phyloP scores from a whole-genome alignment of 78 protist species.

The Speleostelium caveatum region DNA sequence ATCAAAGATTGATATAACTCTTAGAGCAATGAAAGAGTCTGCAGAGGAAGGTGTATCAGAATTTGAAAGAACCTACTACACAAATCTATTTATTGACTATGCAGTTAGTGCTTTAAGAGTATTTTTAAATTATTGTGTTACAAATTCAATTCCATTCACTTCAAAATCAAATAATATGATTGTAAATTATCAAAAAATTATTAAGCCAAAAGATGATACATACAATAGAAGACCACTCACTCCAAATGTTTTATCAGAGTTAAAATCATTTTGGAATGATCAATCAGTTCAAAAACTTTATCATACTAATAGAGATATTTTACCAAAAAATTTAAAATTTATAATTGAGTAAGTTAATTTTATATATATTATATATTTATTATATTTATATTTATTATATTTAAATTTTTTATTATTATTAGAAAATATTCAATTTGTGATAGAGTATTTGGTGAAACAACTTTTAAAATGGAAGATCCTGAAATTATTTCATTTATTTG shows the following conservation, averaged over 20 bases:
- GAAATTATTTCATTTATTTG: conserved; percentile 26
- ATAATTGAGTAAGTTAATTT: conserved; percentile 32
- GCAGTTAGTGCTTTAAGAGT: conserved; percentile 29
- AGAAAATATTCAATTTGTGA: conserved; percentile 43
- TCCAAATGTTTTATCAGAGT: neutral
- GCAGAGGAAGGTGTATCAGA: conserved; percentile 14
- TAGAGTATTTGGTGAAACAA: conserved; percentile 48
- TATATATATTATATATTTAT: too few relatives aligned
- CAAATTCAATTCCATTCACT: neutral
- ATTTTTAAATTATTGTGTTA: neutral
- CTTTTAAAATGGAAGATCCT: conserved; percentile 26
- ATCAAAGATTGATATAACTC: conserved; percentile 23
- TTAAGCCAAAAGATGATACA: conserved; percentile 36
- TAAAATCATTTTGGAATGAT: conserved; percentile 56
- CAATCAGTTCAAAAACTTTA: conserved; percentile 3
- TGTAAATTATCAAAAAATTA: neutral
- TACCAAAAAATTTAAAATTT: conserved; percentile 2
- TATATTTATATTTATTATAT: too few relatives aligned
- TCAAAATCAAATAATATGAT: neutral
- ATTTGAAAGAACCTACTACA: conserved; percentile 8
- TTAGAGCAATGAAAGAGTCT: conserved; percentile 4
- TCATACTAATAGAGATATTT: neutral
- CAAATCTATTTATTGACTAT: conserved; percentile 9
- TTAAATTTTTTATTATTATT: neutral
- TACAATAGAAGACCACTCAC: conserved; percentile 39